These are phyloP conservation scores for Rhodomyrtus psidioides DNA, from an alignment of 441 rosid genomes.

Conservation along the genomic window DNA sequence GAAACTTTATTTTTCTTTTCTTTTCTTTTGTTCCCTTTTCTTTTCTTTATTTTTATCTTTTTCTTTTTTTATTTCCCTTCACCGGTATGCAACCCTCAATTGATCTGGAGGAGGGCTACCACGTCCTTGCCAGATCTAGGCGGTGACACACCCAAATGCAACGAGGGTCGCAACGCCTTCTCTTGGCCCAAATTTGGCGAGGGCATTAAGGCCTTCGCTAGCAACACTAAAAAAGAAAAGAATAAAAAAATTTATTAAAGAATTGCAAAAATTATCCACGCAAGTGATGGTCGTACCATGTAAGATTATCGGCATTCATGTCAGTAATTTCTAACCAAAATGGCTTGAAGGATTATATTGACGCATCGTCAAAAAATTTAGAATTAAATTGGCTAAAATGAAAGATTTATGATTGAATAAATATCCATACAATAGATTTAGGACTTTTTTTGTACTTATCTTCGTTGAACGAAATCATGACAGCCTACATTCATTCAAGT, in stretches of 20 bases:
- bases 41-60: background rate
- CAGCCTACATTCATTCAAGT: background rate
- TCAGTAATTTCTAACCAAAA: background rate
- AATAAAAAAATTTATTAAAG: background rate
- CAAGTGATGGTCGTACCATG: no score
- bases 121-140: background rate
- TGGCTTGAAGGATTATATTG: accelerated
- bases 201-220: accelerated
- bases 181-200: no score
- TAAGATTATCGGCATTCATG: accelerated
- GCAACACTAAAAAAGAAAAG: background rate
- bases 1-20: background rate
- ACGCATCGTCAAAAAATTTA: background rate
- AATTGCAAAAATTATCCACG: background rate
- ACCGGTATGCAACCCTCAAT: no score
- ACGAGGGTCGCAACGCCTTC: no score
- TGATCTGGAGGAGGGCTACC: background rate
- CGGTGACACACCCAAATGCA: no score
- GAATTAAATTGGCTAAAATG: no score
- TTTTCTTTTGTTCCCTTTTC: background rate
- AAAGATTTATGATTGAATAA: no score
- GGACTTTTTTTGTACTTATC: background rate
- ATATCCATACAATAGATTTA: background rate
- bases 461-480: background rate
- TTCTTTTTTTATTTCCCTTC: background rate